phyloP scores from a whole-genome alignment of 345 rosid species.

The Noccaea bulbosa region DNA sequence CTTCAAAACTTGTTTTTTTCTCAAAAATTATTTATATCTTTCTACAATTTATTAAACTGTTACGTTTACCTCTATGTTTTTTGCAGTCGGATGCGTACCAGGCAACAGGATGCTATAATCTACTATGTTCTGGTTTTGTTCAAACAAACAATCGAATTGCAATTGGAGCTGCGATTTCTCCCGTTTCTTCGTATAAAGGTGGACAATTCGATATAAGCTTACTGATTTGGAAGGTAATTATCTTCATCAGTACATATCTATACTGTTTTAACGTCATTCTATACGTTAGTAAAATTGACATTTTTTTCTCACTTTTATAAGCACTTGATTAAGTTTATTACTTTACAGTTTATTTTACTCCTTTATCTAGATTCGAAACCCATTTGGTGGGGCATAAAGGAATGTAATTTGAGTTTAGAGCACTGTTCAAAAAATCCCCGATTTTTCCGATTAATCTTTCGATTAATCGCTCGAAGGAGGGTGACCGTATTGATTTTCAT shows the following conservation, averaged over 20 bases:
- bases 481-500: too few species aligned
- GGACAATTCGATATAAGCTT: slow-evolving; percentile 97
- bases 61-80: neutral
- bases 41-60: neutral
- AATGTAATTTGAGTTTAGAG: slow-evolving; percentile 19
- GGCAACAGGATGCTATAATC: slow-evolving; percentile 93
- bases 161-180: slow-evolving; percentile 96
- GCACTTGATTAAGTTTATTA: neutral
- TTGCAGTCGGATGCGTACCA: slow-evolving; percentile 87
- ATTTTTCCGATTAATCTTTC: too few species aligned
- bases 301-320: neutral
- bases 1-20: neutral
- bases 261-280: neutral
- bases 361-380: slow-evolving; percentile 1
- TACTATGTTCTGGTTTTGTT: slow-evolving; percentile 93
- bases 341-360: neutral
- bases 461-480: too few species aligned
- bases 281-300: neutral
- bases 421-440: too few species aligned
- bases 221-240: slow-evolving; percentile 90
- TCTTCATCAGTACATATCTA: neutral
- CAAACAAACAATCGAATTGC: slow-evolving; percentile 89
- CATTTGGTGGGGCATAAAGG: slow-evolving; percentile 2
- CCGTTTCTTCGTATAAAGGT: slow-evolving; percentile 78
- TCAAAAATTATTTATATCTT: neutral